A percentile compares a stretch with the other conserved stretches of the same genome.
phyloP scores from a whole-genome alignment of 148 eudicot genomes.

The Fallopia convolvulus region DNA sequence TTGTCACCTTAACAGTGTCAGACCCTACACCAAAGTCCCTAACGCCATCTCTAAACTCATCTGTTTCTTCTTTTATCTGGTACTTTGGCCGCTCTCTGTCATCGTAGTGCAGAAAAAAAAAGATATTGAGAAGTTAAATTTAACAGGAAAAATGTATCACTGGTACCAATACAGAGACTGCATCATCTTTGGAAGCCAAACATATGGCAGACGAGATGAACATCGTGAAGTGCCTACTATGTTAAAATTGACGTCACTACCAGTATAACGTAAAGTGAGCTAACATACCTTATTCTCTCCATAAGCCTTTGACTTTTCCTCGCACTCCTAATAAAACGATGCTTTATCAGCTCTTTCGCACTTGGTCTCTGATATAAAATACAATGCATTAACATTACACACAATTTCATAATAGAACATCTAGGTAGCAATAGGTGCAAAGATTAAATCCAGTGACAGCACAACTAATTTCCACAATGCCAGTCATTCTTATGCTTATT shows the following conservation, averaged over 20 bases:
- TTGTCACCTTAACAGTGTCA: slow-evolving; percentile 66
- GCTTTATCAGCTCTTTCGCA: slow-evolving; percentile 92
- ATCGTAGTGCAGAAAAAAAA: slow-evolving; percentile 1
- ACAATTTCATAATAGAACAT: background rate
- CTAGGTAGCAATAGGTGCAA: background rate
- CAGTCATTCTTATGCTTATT: background rate
- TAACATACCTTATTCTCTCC: slow-evolving; percentile 81
- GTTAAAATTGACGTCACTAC: background rate
- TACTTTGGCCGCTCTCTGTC: slow-evolving; percentile 85
- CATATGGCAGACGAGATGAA: background rate
- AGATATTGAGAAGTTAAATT: background rate
- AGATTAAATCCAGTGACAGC: background rate
- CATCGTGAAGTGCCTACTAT: background rate
- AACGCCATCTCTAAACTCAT: slow-evolving; percentile 44
- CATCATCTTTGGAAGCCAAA: background rate
- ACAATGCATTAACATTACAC: background rate
- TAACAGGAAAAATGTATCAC: background rate
- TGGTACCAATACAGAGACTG: background rate
- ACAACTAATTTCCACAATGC: background rate
- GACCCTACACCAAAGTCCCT: slow-evolving; percentile 59
- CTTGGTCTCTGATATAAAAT: slow-evolving; percentile 70
- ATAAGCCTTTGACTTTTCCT: slow-evolving; percentile 82
- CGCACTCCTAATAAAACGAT: slow-evolving; percentile 75
- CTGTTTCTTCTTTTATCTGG: slow-evolving; percentile 49
- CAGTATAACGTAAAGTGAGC: background rate